Evolutionary conservation across 2,329 filamentous ascomycete species (phyloP), one percentile per base, ranked within the genome.

Genomic region (Aspergillus candidus): DNA sequence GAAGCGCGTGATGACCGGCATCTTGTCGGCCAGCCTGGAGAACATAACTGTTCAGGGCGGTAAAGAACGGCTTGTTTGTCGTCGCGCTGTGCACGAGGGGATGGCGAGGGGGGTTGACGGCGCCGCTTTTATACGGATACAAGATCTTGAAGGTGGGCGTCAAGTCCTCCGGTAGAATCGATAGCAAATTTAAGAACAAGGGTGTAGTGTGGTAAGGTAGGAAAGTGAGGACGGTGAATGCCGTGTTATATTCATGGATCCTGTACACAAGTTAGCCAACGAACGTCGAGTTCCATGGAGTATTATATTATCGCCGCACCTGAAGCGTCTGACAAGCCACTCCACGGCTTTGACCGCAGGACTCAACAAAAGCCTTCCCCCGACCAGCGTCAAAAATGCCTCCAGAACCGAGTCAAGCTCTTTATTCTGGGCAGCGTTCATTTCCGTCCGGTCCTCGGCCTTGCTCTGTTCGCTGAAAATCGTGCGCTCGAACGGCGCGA

Each of bases 381-480:
- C 85, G 10, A 86, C 82, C 11, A 97, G 75, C 29, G 83, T 84
- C 53, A 99, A 72, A 62, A 97, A 98, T 11, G 80, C 78, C 56
- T 94, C 86, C 44, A 97, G 70, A 44, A 83, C 84, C 39, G 72
- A 74, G 65, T 96, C 81, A 44, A 98, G 73, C 60, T 89, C 84
- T 53, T 80, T 76, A 69, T 96, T 97, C 64, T 97, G 87, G 48
- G 77, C 74, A 27, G 77, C 76, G 12, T 83, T 90, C 78, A 97
- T 84, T 68, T 93, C 84, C 15, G 81, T 84, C 42, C 93, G 80
- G 64, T 98, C 93, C 61, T 95, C 84, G 50, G 80, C 77, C 65
- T 89, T 90, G 70, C 91, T 96, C 71, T 95, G 87, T 58, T 93
- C 86, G 72, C 86, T 94, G 76, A 97, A 99, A 44, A 99, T 76